Base-by-base conservation (phyloP, 2,329 filamentous ascomycete species). In the Leptographium wingfieldii region DNA sequence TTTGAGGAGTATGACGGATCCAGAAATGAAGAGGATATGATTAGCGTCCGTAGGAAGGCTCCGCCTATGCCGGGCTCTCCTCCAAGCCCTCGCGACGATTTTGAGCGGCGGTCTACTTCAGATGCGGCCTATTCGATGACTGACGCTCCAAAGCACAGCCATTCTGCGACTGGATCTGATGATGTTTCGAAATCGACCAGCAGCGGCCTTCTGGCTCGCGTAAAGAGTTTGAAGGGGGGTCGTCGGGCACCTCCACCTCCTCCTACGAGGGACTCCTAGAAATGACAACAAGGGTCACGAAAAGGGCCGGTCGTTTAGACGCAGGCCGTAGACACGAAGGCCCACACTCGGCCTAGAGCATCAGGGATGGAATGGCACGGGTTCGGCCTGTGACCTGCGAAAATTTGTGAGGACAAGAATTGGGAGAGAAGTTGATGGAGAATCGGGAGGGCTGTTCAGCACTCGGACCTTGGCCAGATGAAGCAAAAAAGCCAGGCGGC, bases 161-260 rank as follows among this genome's bases (percentile, higher is more conserved):
- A 46, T 19, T 19, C 31, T 38, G 27, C 56, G 11, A n/a, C 40
- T 9, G 12, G 3, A 31, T 52, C 29, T 51, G 11, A 58, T 1
- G 49, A 43, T 5, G 11, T 3, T 3, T 25, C 22, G 57, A 38
- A 52, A 27, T 16, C 31, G 7, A 25, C 29, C 25, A 40, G 29
- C 31, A 7, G 81, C 55, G 87, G 88, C 2, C 85, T 95, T 63
- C 71, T 95, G 63, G 88, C 82, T 58, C 82, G 90, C 59, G 89
- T 94, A 75, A 91, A 89, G 80, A 90, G 86, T 72, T 74, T 94
- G 73, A 92, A 90, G 76, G 86, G 86, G 57, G 83, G 83, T 38
- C 79, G 85, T 64, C 78, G 82, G 64, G 74, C 65, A 65, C 62
- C 61, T 56, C 64, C 61, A 31, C 64, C 65, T 33, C 64, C 64